These are phyloP conservation scores for Karstenula rhodostoma DNA, from an alignment of 2,329 filamentous ascomycete species.

Conservation along the genomic window DNA sequence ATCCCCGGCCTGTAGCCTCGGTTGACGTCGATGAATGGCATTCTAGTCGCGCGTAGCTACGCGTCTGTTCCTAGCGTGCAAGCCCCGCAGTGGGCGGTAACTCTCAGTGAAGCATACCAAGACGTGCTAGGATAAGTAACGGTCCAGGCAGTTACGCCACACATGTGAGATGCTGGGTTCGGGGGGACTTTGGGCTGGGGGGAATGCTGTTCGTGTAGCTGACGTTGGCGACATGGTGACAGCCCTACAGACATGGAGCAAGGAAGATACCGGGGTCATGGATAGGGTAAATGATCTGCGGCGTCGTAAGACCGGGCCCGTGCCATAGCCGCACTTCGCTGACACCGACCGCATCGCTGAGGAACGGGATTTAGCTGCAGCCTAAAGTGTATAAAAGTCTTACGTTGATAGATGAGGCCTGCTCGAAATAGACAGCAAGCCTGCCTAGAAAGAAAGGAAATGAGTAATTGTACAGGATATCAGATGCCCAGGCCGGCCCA, in stretches of 20 bases:
- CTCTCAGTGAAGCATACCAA: background rate
- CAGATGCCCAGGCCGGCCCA: constrained; percentile 38
- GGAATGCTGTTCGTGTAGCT: background rate
- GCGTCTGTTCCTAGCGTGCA: background rate
- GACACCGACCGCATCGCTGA: background rate
- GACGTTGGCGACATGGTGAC: constrained; percentile 1
- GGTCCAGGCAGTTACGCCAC: background rate
- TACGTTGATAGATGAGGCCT: background rate
- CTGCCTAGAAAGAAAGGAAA: background rate
- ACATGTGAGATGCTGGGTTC: constrained; percentile 7
- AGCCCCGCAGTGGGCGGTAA: constrained; percentile 10
- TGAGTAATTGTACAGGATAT: constrained; percentile 48
- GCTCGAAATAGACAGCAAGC: constrained; percentile 16
- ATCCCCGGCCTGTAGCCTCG: background rate
- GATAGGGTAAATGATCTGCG: background rate
- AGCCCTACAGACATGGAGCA: constrained; percentile 1
- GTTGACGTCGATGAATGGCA: background rate
- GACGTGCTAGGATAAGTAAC: background rate
- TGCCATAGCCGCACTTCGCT: background rate
- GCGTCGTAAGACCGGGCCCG: constrained; percentile 10
- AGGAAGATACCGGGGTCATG: background rate
- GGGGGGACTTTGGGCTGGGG: background rate
- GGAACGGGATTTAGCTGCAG: background rate
- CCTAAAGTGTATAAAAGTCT: background rate
- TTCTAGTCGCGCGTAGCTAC: constrained; percentile 2